phyloP scores from a whole-genome alignment of 768 basidiomycete genomes.

The Naganishia onofrii region DNA sequence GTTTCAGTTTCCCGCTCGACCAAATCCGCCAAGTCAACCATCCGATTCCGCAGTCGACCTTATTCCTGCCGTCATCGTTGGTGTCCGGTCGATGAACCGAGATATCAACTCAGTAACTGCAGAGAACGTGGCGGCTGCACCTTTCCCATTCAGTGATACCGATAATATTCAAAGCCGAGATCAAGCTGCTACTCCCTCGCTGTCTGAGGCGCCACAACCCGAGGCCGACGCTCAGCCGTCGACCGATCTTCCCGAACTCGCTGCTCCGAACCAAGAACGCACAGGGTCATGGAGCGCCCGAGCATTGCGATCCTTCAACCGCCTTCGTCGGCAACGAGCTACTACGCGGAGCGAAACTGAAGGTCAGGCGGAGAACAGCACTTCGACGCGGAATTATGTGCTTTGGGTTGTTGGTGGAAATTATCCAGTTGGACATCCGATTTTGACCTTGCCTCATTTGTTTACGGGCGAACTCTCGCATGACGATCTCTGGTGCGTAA shows the following conservation, averaged over 20 bases:
- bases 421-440: constrained; percentile 83
- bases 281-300: constrained; percentile 15
- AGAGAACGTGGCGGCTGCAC: constrained; percentile 9
- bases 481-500: constrained; percentile 56
- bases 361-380: not conserved
- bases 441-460: constrained; percentile 61
- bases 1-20: constrained; percentile 30
- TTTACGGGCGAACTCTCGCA: constrained; percentile 51
- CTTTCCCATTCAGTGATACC: constrained; percentile 25
- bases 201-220: not conserved
- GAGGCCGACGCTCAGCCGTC: not conserved
- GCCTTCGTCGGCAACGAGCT: constrained; percentile 20
- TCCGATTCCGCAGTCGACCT: constrained; percentile 3
- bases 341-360: not conserved
- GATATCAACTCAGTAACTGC: constrained; percentile 20
- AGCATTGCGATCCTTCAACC: constrained; percentile 2
- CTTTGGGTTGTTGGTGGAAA: constrained; percentile 85
- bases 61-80: constrained; percentile 32
- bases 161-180: constrained; percentile 17
- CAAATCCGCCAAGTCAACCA: constrained; percentile 2
- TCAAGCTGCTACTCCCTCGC: not conserved
- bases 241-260: not conserved
- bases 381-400: constrained; percentile 57
- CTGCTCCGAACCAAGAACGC: not conserved
- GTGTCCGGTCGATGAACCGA: constrained; percentile 29